phyloP scores from a whole-genome alignment of 2,329 filamentous ascomycete genomes.

The Xylaria sp. region DNA sequence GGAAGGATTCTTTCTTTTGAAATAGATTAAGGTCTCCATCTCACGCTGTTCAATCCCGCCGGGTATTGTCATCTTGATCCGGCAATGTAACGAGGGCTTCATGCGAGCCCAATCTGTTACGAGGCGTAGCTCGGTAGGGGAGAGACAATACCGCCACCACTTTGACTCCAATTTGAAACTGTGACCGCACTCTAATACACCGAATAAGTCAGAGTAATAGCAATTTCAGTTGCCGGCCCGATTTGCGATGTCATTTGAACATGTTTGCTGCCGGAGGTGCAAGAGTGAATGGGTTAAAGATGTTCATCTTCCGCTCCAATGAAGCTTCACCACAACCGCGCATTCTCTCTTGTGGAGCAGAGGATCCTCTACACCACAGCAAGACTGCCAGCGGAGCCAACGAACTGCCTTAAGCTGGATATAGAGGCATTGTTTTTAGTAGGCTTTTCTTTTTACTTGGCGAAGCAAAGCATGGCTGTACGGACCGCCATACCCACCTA shows the following conservation, averaged over 20 bases:
- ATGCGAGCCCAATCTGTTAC: conserved; percentile 4
- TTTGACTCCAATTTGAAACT: conserved; percentile 22
- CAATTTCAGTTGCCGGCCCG: conserved; percentile 34
- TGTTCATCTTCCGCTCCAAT: conserved; percentile 34
- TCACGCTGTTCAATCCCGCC: conserved; percentile 35
- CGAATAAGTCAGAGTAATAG: conserved; percentile 7
- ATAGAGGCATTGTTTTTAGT: conserved; percentile 12
- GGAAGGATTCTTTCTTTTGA: conserved; percentile 27
- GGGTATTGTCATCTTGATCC: conserved; percentile 33
- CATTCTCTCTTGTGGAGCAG: conserved; percentile 15
- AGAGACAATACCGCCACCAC: neutral
- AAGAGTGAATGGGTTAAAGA: conserved; percentile 9
- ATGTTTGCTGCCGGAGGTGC: conserved; percentile 2
- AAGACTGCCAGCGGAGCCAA: conserved; percentile 24
- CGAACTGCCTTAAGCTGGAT: neutral
- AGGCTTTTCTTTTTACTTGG: no score
- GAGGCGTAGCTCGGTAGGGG: conserved; percentile 2
- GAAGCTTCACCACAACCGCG: conserved; percentile 18
- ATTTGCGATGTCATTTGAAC: conserved; percentile 21
- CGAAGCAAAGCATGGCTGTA: conserved; percentile 25
- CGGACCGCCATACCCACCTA: conserved; percentile 32
- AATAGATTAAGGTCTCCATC: conserved; percentile 42
- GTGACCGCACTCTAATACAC: neutral
- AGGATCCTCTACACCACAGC: conserved; percentile 13
- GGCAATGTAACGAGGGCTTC: conserved; percentile 27